These are phyloP conservation scores for Syzygium malaccense DNA, from an alignment of 441 rosid species.

Conservation along the genomic window DNA sequence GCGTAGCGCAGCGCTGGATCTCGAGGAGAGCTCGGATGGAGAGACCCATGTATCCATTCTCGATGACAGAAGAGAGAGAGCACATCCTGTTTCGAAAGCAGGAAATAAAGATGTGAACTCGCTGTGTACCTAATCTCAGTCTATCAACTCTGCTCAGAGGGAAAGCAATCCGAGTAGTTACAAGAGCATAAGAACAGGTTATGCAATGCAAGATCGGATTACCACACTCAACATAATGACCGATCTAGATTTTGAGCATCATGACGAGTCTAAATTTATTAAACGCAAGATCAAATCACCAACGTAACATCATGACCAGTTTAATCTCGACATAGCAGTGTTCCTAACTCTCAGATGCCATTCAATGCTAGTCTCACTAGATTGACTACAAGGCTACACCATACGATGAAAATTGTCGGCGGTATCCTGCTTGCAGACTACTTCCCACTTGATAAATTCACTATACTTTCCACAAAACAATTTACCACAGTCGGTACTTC, in stretches of 20 bases:
- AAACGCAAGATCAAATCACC: neutral
- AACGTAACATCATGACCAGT: neutral
- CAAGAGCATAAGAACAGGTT: neutral
- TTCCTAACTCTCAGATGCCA: neutral
- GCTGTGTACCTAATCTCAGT: neutral
- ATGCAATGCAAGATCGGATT: neutral
- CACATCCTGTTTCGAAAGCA: slow-evolving; percentile 23
- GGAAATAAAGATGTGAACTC: neutral
- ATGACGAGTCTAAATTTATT: neutral
- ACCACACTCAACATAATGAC: neutral
- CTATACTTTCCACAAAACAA: neutral
- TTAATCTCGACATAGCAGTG: neutral
- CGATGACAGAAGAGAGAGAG: slow-evolving; percentile 75
- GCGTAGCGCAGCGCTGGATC: slow-evolving; percentile 42
- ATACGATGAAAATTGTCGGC: neutral
- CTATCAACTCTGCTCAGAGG: neutral
- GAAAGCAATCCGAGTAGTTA: neutral
- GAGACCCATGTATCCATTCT: slow-evolving; percentile 23
- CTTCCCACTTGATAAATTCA: neutral
- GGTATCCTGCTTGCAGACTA: neutral
- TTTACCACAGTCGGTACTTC: neutral
- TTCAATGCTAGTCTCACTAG: neutral
- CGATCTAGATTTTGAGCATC: neutral
- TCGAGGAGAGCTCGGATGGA: slow-evolving; percentile 34
- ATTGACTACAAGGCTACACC: neutral